Base-by-base conservation (phyloP, 164 flowering plant species). In the Aristolochia fimbriata region DNA sequence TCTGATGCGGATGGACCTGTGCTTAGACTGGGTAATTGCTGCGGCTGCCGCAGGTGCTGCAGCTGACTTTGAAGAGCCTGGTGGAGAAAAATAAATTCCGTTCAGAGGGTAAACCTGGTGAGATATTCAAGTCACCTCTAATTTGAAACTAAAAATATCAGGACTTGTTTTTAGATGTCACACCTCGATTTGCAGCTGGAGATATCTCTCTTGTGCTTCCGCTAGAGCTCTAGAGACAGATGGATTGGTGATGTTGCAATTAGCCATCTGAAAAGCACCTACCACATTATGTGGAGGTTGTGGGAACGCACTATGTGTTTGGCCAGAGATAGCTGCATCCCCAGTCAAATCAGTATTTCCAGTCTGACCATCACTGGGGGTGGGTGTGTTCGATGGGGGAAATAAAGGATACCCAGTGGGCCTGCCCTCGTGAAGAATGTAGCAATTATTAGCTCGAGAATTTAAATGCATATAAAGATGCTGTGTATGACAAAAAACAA, bases 181-280 rank as follows among this genome's bases (percentile, higher is more conserved):
- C 73, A 85, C 92, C 88, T 81, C 85, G 72, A 86, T 83, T 74
- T 80, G 86, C 37, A 71, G 68, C 48, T 62, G 64, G 45, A 85
- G 63, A 64, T 78, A 70, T 54, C 62, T 74, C 62, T 65, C 75
- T 46, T 76, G 80, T 69, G 70, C 75, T 62, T 85, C 85, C 62
- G 73, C 45, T 31, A 72, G 78, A 17, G 81, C 64, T 19, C 16
- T 66, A 49, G 71, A n/a, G 55, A 62, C 51, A 48, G 63, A 68
- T 21, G 37, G 61, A 56, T 71, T 58, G 25, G 55, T 58, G 19
- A 46, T 30, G 70, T 41, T 67, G 22, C 64, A 56, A 59, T 56
- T 62, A 48, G 69, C 51, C 43, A 65, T 23, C 43, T 65, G 75
- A 62, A 62, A 62, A 57, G 78, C 80, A 25, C 64, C 54, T 58